Evolutionary conservation across 306 rosid species (phyloP).

Genomic region (Dalbergia oliveri): DNA sequence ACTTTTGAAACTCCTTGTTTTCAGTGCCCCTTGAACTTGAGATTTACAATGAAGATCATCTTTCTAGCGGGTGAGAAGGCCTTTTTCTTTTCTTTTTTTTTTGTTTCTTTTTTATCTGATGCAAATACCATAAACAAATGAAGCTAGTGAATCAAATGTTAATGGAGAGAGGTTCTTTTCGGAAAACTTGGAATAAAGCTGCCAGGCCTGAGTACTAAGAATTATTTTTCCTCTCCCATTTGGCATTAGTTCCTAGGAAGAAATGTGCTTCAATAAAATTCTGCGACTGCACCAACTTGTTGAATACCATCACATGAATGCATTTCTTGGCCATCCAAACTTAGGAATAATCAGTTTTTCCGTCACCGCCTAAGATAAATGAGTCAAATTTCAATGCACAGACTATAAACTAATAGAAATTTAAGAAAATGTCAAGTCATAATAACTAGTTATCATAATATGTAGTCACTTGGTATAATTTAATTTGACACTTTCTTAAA

Average conservation of each 20-base stretch:
- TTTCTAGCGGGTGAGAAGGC: slow-evolving; percentile 32
- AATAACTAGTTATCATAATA: too few species aligned
- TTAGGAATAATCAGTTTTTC: slow-evolving; percentile 3
- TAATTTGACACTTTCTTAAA: too few species aligned
- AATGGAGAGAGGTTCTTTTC: slow-evolving; percentile 29
- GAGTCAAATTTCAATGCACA: too few species aligned
- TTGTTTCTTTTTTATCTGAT: neutral
- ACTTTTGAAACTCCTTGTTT: slow-evolving; percentile 30
- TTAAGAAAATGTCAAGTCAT: too few species aligned
- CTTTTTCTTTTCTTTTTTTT: neutral
- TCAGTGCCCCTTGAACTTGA: slow-evolving; percentile 31
- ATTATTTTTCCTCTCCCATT: neutral
- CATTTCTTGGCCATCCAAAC: slow-evolving; percentile 35
- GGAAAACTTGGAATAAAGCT: slow-evolving; percentile 10
- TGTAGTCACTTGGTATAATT: too few species aligned
- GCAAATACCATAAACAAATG: neutral
- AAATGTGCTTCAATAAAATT: slow-evolving; percentile 4
- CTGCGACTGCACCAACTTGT: slow-evolving; percentile 8
- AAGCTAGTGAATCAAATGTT: neutral
- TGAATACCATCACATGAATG: neutral
- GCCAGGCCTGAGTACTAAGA: neutral
- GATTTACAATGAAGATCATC: slow-evolving; percentile 42
- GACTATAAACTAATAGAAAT: too few species aligned
- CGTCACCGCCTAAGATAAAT: neutral
- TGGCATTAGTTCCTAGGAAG: neutral